Evolutionary conservation across 129 eudicot species (phyloP).

Genomic region (Calendula officinalis): DNA sequence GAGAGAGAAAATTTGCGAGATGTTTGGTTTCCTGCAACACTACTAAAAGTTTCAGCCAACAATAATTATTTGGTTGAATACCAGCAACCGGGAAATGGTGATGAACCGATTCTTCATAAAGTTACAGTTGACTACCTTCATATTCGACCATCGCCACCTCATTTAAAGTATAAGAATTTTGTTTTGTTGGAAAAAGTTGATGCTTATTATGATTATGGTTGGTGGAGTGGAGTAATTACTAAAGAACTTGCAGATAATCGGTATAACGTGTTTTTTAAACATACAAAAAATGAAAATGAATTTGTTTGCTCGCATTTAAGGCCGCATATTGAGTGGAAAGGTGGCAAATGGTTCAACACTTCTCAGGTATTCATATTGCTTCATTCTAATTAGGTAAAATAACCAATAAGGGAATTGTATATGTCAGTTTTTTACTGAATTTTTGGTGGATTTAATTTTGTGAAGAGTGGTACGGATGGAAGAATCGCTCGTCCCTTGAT

Average conservation of each 20-base stretch:
- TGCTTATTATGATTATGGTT: constrained; percentile 65
- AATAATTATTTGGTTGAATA: constrained; percentile 53
- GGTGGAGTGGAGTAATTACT: constrained; percentile 81
- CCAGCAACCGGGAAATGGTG: constrained; percentile 26
- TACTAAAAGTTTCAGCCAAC: constrained; percentile 36
- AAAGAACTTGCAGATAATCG: constrained; percentile 66
- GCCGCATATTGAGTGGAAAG: constrained; percentile 83
- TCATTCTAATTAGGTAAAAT: no score
- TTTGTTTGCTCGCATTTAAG: constrained; percentile 49
- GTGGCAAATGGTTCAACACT: constrained; percentile 79
- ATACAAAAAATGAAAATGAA: constrained; percentile 45
- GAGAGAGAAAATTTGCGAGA: constrained; percentile 42
- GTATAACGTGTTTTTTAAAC: constrained; percentile 67
- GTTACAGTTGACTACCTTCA: constrained; percentile 49
- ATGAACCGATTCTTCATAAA: constrained; percentile 37
- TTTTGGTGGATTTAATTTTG: constrained; percentile 2
- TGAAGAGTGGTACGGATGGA: constrained; percentile 29
- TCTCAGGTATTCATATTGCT: constrained; percentile 56
- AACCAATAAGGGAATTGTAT: no score
- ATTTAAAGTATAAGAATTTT: constrained; percentile 51
- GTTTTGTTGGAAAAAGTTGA: constrained; percentile 78
- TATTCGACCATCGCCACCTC: constrained; percentile 76
- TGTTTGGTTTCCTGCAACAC: constrained; percentile 78
- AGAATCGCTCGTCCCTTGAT: constrained; percentile 2
- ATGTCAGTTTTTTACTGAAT: no score